A percentile compares a stretch with the other conserved stretches of the same genome.
phyloP scores from a whole-genome alignment of 441 rosid genomes.

The Breynia disticha region DNA sequence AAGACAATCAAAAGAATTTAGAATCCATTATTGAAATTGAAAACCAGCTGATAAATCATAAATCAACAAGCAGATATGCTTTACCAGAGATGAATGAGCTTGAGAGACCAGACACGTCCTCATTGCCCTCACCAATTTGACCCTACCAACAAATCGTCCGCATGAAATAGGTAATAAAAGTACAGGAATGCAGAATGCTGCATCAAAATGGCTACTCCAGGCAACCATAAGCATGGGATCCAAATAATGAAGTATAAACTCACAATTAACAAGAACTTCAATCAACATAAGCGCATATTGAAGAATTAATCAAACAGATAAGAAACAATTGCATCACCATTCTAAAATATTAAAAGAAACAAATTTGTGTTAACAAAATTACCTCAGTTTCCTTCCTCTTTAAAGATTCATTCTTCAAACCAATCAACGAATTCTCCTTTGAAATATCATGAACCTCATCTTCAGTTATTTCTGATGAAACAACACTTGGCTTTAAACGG shows the following conservation, averaged over 20 bases:
- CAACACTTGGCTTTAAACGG: slow-evolving; percentile 33
- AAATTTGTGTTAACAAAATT: slow-evolving; percentile 6
- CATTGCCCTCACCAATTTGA: slow-evolving; percentile 19
- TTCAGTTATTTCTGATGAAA: slow-evolving; percentile 26
- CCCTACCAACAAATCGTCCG: slow-evolving; percentile 32
- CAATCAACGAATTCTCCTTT: slow-evolving; percentile 23
- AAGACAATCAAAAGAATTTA: slow-evolving; percentile 17
- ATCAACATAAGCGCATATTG: no score
- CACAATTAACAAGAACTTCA: no score
- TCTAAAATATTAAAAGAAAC: no score
- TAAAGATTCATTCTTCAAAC: slow-evolving; percentile 18
- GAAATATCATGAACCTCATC: slow-evolving; percentile 31
- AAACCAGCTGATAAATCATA: background rate
- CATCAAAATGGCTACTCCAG: background rate
- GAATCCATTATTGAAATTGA: slow-evolving; percentile 1
- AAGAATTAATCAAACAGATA: no score
- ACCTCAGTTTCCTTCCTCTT: slow-evolving; percentile 35
- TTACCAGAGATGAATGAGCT: slow-evolving; percentile 28
- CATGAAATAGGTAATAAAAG: slow-evolving; percentile 8
- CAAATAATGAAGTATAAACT: background rate
- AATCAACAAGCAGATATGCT: slow-evolving; percentile 27
- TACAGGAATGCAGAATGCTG: background rate
- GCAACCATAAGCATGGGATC: background rate
- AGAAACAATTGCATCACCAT: no score
- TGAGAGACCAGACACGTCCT: slow-evolving; percentile 23